Evolutionary conservation across 345 rosid genomes (phyloP).

Genomic region (Lumnitzera littorea): DNA sequence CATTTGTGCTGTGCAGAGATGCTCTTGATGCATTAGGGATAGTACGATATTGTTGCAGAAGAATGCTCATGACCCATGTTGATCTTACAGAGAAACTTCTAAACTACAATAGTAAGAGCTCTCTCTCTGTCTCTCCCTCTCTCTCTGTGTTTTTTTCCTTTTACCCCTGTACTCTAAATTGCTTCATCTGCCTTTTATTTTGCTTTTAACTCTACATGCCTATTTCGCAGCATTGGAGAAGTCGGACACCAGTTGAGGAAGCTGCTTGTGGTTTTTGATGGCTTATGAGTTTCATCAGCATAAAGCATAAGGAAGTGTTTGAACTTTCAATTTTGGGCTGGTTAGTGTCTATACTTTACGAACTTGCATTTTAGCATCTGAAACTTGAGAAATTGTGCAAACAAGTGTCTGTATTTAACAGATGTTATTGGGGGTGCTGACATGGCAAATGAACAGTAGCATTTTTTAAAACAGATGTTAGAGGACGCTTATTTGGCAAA

Average conservation of each 20-base stretch:
- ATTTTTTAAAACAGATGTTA: too few species aligned
- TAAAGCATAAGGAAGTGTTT: too few species aligned
- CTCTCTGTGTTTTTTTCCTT: neutral
- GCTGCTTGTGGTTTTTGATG: neutral
- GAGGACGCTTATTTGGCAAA: too few species aligned
- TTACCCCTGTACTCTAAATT: neutral
- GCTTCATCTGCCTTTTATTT: slow-evolving; percentile 2
- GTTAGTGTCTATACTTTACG: too few species aligned
- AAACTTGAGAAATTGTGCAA: too few species aligned
- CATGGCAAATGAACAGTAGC: too few species aligned
- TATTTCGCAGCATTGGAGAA: slow-evolving; percentile 65
- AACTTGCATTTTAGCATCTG: too few species aligned
- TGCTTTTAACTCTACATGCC: neutral
- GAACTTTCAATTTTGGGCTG: too few species aligned
- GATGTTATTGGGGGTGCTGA: too few species aligned
- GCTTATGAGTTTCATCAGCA: slow-evolving; percentile 14
- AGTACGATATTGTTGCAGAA: slow-evolving; percentile 89
- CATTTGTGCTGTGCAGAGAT: slow-evolving; percentile 47
- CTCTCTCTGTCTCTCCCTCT: slow-evolving; percentile 5
- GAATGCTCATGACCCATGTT: slow-evolving; percentile 99
- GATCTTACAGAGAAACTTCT: slow-evolving; percentile 99
- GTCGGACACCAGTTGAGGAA: slow-evolving; percentile 41
- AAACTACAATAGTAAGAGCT: slow-evolving; percentile 74
- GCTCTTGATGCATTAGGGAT: slow-evolving; percentile 90
- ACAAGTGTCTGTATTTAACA: too few species aligned